Evolutionary conservation across 441 rosid genomes (phyloP).

Genomic region (Eutrema salsugineum): DNA sequence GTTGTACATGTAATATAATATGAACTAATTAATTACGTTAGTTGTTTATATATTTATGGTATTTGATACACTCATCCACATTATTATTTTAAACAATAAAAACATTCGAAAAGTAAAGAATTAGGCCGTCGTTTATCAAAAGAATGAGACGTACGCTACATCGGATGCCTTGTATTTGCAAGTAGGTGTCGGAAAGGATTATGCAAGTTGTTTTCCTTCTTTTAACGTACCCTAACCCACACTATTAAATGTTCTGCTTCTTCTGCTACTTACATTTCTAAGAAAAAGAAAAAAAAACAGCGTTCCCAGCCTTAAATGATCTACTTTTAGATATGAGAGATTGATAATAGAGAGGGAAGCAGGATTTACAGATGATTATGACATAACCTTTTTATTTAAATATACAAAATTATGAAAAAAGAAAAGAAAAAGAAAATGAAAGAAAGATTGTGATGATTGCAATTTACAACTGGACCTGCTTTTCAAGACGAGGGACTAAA

Average conservation of each 20-base stretch:
- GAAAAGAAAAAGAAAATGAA: neutral
- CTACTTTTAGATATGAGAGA: neutral
- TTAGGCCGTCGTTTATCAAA: neutral
- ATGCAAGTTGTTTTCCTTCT: neutral
- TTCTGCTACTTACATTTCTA: neutral
- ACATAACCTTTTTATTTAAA: neutral
- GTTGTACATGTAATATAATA: neutral
- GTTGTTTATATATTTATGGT: neutral
- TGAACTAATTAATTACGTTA: neutral
- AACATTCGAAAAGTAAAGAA: neutral
- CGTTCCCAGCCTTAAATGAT: neutral
- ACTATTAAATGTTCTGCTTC: neutral
- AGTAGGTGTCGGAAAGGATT: neutral
- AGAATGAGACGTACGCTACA: neutral
- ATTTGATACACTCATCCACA: neutral
- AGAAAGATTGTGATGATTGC: neutral
- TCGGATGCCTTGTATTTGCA: conserved; percentile 14
- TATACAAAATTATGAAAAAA: neutral
- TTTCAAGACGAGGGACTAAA: neutral
- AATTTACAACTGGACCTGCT: neutral
- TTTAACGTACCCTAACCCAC: neutral
- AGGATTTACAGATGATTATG: conserved; percentile 1
- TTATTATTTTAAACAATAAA: too few relatives aligned
- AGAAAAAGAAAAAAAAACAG: too few relatives aligned
- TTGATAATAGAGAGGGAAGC: neutral